Percentiles rank a stretch among this genome's conserved stretches.
Conservation (phyloP, 768 basidiomycete species). For the Kondoa subrosea region DNA sequence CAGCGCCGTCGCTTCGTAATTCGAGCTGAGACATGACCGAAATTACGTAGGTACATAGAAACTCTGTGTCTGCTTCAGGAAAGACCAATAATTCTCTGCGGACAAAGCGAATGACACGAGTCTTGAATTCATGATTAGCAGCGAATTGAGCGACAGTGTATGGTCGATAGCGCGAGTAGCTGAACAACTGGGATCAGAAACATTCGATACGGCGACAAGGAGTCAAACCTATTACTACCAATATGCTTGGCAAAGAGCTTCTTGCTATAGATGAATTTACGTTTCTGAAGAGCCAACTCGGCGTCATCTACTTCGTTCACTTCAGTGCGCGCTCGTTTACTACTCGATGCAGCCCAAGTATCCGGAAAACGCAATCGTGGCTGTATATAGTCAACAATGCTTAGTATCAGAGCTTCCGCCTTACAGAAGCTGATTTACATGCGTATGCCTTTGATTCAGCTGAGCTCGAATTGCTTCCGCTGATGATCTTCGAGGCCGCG, state of each 20-base stretch:
- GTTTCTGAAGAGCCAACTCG: constrained; percentile 20
- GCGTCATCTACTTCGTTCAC: constrained; percentile 14
- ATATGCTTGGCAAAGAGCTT: constrained; percentile 28
- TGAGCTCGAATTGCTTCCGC: constrained; percentile 6
- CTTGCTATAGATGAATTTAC: constrained; percentile 25
- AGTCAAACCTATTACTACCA: constrained; percentile 25
- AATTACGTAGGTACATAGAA: constrained; percentile 25
- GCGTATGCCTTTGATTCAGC: constrained; percentile 6
- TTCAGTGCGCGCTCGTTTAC: constrained; percentile 2
- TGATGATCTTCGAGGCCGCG: not conserved
- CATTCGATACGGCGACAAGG: constrained; percentile 11
- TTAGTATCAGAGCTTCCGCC: constrained; percentile 1
- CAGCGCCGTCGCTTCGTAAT: constrained; percentile 23
- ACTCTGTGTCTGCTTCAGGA: constrained; percentile 24
- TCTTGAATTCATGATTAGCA: constrained; percentile 20
- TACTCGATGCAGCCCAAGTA: constrained; percentile 11
- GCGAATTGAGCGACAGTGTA: constrained; percentile 12
- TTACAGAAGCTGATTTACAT: not conserved
- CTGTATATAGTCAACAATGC: constrained; percentile 7
- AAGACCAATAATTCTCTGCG: constrained; percentile 27
- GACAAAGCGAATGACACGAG: constrained; percentile 24
- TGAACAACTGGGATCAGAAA: constrained; percentile 16
- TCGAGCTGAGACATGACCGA: constrained; percentile 25
- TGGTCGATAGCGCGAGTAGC: constrained; percentile 7
- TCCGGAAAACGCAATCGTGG: constrained; percentile 13